Conservation (phyloP, 768 basidiomycete genomes). For the Russula vinacea region DNA sequence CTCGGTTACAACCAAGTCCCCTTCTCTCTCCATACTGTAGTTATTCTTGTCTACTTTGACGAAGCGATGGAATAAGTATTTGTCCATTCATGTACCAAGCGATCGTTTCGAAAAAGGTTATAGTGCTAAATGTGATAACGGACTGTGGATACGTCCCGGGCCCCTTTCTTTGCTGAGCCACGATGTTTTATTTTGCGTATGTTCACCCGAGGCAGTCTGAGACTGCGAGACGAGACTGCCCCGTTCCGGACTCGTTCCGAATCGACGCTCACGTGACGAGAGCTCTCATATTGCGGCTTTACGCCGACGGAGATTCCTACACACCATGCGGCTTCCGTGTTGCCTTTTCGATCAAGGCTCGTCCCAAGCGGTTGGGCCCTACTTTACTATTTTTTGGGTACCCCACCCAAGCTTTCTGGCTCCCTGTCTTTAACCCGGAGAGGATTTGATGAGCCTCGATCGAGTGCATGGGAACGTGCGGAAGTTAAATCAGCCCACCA, state of each 20-base stretch:
- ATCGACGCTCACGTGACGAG: background rate
- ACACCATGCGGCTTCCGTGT: constrained; percentile 15
- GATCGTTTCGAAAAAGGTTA: too few relatives aligned
- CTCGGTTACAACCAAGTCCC: too few relatives aligned
- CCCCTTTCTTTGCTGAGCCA: too few relatives aligned
- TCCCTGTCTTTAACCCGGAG: too few relatives aligned
- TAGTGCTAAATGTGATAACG: too few relatives aligned
- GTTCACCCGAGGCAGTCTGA: too few relatives aligned
- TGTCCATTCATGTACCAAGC: background rate
- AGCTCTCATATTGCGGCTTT: background rate
- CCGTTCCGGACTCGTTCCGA: background rate
- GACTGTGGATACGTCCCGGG: too few relatives aligned
- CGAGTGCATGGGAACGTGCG: background rate
- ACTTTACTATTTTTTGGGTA: background rate
- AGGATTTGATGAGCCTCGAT: background rate
- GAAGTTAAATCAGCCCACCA: background rate
- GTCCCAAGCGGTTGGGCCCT: background rate
- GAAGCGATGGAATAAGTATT: background rate
- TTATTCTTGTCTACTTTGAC: background rate
- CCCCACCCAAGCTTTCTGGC: too few relatives aligned
- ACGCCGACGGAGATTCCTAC: background rate
- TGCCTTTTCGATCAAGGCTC: constrained; percentile 2
- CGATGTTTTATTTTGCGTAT: too few relatives aligned
- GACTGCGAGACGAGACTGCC: too few relatives aligned
- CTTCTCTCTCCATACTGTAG: too few relatives aligned